Conservation (phyloP, 225 moss, liverwort and hornwort genomes). For the Sphagnum tenellum region DNA sequence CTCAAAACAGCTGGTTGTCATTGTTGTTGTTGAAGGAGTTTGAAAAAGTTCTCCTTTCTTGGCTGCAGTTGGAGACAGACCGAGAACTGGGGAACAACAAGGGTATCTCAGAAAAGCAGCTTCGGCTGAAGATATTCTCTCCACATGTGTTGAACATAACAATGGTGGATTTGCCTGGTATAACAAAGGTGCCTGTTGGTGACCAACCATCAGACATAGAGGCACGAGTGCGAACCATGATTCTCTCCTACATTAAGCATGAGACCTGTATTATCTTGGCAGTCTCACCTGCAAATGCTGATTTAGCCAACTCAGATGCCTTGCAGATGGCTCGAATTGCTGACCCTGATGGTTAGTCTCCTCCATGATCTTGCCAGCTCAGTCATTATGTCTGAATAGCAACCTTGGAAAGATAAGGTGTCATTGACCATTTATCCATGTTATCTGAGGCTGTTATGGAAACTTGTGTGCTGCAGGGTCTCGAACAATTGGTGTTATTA, state of each 20-base stretch:
- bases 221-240: slow-evolving; percentile 93
- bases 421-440: no score
- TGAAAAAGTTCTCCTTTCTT: slow-evolving; percentile 5
- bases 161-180: slow-evolving; percentile 92
- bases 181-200: slow-evolving; percentile 97
- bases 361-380: neutral
- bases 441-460: no score
- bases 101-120: slow-evolving; percentile 98
- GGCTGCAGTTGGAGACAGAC: slow-evolving; percentile 83
- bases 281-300: slow-evolving; percentile 96
- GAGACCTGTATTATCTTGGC: slow-evolving; percentile 97
- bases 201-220: slow-evolving; percentile 98
- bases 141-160: slow-evolving; percentile 96
- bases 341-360: slow-evolving; percentile 84
- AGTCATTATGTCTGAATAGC: no score
- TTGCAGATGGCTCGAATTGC: slow-evolving; percentile 99
- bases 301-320: slow-evolving; percentile 93
- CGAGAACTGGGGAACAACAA: slow-evolving; percentile 91
- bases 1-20: no score
- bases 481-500: slow-evolving; percentile 96
- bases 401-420: no score
- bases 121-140: slow-evolving; percentile 92
- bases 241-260: slow-evolving; percentile 90
- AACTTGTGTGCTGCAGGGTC: slow-evolving; percentile 48
- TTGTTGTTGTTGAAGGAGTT: no score